Conservation (phyloP, 257 asterid species). For the Voacanga thouarsii region DNA sequence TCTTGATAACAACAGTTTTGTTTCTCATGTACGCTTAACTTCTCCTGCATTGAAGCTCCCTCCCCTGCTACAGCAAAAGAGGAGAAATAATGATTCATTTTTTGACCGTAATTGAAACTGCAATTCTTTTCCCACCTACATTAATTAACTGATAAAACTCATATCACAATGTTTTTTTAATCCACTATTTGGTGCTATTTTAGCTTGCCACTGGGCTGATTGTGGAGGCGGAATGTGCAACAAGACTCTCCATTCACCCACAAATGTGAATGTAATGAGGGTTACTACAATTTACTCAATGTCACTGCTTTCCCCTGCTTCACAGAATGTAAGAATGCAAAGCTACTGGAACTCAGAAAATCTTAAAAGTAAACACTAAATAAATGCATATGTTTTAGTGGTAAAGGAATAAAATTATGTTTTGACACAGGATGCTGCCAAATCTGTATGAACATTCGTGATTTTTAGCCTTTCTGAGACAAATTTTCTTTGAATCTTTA, state of each 20-base stretch:
- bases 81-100: constrained; percentile 30
- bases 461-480: background rate
- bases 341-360: background rate
- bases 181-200: constrained; percentile 10
- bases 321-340: constrained; percentile 46
- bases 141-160: background rate
- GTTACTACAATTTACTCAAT: constrained; percentile 58
- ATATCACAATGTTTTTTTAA: background rate
- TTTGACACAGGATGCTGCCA: too few species aligned
- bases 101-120: constrained; percentile 46
- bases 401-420: background rate
- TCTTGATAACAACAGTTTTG: constrained; percentile 1
- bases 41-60: constrained; percentile 32
- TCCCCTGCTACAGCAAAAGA: constrained; percentile 34
- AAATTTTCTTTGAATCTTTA: background rate
- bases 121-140: background rate
- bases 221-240: constrained; percentile 81
- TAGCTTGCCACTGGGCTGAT: too few species aligned
- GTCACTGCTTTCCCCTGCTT: constrained; percentile 56
- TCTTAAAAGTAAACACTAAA: too few species aligned
- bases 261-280: constrained; percentile 51
- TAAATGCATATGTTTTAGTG: too few species aligned
- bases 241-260: constrained; percentile 38
- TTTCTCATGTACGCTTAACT: constrained; percentile 46
- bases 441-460: too few species aligned